Base-by-base conservation (phyloP, 331 rosid genomes). In the Prunus yedoensis region DNA sequence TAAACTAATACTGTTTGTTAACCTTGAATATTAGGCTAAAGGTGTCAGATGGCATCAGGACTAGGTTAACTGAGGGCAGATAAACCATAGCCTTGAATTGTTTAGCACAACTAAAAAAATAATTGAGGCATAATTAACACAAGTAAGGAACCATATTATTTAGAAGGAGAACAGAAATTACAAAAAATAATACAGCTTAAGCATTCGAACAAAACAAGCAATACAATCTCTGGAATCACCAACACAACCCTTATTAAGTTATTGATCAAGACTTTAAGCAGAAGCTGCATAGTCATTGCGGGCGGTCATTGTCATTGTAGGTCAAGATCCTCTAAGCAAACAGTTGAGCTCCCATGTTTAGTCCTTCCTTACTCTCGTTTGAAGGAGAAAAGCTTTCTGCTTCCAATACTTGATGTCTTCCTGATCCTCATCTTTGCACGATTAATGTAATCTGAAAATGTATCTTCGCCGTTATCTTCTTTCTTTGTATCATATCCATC, bases 351-450 rank as follows among this genome's bases (percentile, higher is more conserved):
- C 27, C 69, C 58, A 15, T 15, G 41, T 28, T 25, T 38, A 6
- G 43, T 38, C 43, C 45, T 49, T 53, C 12, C 46, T 56, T 64
- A 47, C n/a, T 81, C 74, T 57, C 45, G 3, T 51, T 66, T 27
- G 71, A 28, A 74, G 66, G 67, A 41, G 66, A 35, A 7, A 56
- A 67, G 49, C 41, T 53, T 68, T 52, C 73, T 27, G 56, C 47
- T 75, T 80, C 77, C 68, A 11, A 69, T 8, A 62, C 70, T 63
- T 1, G 81, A 14, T 17, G 65, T 54, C 56, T 70, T 81, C 18
- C 53, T 57, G 61, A 81, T 81, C 74, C 47, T 76, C 78, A 65
- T 49, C 71, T 77, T 81, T 0, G 71, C 78, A 3, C 68, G 81
- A 51, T 38, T 46, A 23, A 81, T 72, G 27, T 65, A 81, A 4